Percentiles rank a stretch among this genome's conserved stretches.
Evolutionary conservation across 352 stramenopile genomes (phyloP).

Genomic region (Globisporangium irregulare): DNA sequence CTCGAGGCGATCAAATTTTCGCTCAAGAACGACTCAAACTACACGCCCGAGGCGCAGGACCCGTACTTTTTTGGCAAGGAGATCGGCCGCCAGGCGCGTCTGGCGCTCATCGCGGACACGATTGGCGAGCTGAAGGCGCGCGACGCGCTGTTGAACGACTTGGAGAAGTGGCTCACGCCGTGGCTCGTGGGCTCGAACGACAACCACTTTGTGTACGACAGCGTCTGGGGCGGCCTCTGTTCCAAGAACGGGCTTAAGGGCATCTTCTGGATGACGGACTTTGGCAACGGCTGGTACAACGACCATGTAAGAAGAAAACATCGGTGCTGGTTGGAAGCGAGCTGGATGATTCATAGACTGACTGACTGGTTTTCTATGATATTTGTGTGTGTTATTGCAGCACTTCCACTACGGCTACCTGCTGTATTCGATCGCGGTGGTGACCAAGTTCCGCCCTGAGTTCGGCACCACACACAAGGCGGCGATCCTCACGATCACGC

Average conservation of each 20-base stretch:
- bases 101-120: constrained; percentile 81
- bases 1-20: constrained; percentile 50
- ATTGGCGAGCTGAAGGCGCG: constrained; percentile 45
- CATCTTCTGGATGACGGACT: constrained; percentile 89
- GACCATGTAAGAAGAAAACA: constrained; percentile 70
- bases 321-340: too few relatives aligned
- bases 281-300: constrained; percentile 92
- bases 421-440: constrained; percentile 79
- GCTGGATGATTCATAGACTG: background rate
- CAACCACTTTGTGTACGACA: constrained; percentile 92
- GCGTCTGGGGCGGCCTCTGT: constrained; percentile 90
- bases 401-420: constrained; percentile 98
- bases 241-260: constrained; percentile 89
- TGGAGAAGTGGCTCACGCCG: constrained; percentile 68
- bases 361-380: background rate
- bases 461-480: constrained; percentile 75
- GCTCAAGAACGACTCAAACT: constrained; percentile 66
- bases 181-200: constrained; percentile 77
- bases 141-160: constrained; percentile 52
- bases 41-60: constrained; percentile 55
- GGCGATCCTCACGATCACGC: constrained; percentile 68
- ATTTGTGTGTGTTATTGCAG: constrained; percentile 31
- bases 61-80: constrained; percentile 90
- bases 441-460: constrained; percentile 69
- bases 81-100: constrained; percentile 64